Percentiles rank a stretch among this genome's conserved stretches.
Conservation (phyloP, 257 asterid genomes). For the Solanum ahanhuiri region DNA sequence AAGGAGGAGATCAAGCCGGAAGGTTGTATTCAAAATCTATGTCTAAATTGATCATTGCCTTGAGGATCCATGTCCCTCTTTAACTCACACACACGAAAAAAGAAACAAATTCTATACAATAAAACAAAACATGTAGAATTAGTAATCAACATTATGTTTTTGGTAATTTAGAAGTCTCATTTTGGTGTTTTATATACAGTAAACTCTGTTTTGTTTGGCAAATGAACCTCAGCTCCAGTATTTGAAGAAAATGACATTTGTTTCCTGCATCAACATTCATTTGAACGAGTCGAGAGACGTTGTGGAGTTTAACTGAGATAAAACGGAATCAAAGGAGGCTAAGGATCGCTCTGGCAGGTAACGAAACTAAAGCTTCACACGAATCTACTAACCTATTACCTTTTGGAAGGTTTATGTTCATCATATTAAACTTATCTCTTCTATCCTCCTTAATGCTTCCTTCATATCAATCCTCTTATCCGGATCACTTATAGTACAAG, state of each 20-base stretch:
- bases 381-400: not conserved
- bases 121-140: not conserved
- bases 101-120: not conserved
- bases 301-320: not conserved
- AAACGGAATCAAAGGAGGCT: not conserved
- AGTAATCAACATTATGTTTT: not conserved
- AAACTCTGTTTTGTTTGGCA: not conserved
- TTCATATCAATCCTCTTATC: slow-evolving; percentile 46
- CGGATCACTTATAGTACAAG: slow-evolving; percentile 48
- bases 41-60: not conserved
- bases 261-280: no score
- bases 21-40: not conserved
- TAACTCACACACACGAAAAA: not conserved
- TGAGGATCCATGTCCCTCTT: not conserved
- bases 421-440: slow-evolving; percentile 38
- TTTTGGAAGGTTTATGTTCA: not conserved
- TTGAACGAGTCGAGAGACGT: not conserved
- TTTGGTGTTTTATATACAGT: not conserved
- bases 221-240: not conserved
- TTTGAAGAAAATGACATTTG: not conserved
- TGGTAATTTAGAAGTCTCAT: not conserved
- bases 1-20: not conserved
- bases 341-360: not conserved
- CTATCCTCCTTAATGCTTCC: slow-evolving; percentile 58
- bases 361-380: not conserved